These are phyloP conservation scores for Skeletonema grethae DNA, from an alignment of 108 stramenopile genomes.

Conservation along the genomic window DNA sequence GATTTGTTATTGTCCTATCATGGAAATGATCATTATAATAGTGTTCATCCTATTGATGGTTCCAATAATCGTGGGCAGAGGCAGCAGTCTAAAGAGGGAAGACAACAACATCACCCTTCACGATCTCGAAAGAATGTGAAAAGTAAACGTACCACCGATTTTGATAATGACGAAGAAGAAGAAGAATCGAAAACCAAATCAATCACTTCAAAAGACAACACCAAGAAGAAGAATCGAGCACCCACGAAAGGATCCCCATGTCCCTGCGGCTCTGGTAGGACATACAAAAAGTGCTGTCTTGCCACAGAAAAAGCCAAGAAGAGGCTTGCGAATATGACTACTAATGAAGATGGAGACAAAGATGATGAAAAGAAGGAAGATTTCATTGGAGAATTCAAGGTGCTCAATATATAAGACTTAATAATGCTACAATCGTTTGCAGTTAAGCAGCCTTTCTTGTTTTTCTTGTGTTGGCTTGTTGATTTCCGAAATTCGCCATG, in stretches of 20 bases:
- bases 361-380: constrained; percentile 41
- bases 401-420: constrained; percentile 46
- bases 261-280: constrained; percentile 66
- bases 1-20: constrained; percentile 76
- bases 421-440: neutral
- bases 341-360: constrained; percentile 14
- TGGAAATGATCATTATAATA: constrained; percentile 87
- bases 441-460: neutral
- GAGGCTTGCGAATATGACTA: constrained; percentile 22
- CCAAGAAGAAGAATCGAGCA: neutral
- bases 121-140: constrained; percentile 7
- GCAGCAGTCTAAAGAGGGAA: constrained; percentile 12
- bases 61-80: neutral
- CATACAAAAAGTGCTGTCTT: constrained; percentile 74
- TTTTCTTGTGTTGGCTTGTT: neutral
- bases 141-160: neutral
- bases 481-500: no score
- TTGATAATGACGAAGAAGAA: constrained; percentile 1
- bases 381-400: constrained; percentile 59
- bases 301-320: constrained; percentile 45
- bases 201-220: neutral
- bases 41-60: constrained; percentile 49
- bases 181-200: neutral
- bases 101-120: no score
- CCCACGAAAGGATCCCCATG: constrained; percentile 57